Evolutionary conservation across 108 stramenopile species (phyloP).

Genomic region (Fragilariopsis cylindrus): DNA sequence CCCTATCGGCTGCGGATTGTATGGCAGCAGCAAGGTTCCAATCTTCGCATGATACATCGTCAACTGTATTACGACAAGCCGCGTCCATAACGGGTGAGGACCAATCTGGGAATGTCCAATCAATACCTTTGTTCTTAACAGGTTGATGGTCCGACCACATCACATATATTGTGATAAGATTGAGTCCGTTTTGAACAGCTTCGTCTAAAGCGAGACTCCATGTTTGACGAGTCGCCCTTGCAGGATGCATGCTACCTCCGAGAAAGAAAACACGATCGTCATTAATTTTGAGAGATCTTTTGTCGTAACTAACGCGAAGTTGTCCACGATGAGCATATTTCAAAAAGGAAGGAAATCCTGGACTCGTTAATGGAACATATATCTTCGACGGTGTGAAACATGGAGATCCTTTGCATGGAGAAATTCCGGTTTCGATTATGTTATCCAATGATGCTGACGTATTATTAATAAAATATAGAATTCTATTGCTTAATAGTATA

Average conservation of each 20-base stretch:
- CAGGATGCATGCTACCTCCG: constrained; percentile 56
- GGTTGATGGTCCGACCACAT: constrained; percentile 59
- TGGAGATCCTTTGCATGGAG: constrained; percentile 1
- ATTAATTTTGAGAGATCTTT: constrained; percentile 42
- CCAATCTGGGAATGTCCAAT: constrained; percentile 41
- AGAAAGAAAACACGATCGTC: constrained; percentile 41
- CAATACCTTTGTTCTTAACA: constrained; percentile 21
- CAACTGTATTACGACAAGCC: not conserved
- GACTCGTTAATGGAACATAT: constrained; percentile 8
- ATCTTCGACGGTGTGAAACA: constrained; percentile 27
- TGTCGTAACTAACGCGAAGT: constrained; percentile 46
- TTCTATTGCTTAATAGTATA: not conserved
- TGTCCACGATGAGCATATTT: constrained; percentile 28
- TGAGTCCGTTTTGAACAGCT: constrained; percentile 51
- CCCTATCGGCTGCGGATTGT: constrained; percentile 41
- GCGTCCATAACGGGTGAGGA: constrained; percentile 5
- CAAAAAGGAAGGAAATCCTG: constrained; percentile 43
- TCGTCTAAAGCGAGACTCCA: constrained; percentile 50
- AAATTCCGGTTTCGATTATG: not conserved
- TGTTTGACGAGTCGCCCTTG: constrained; percentile 34
- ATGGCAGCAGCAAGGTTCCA: constrained; percentile 56
- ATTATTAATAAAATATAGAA: not conserved
- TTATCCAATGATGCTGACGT: not conserved
- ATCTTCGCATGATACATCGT: constrained; percentile 11
- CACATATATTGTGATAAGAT: constrained; percentile 59